These are phyloP conservation scores for Suhomyces canberraensis DNA, from an alignment of 805 yeast species.

Conservation along the genomic window DNA sequence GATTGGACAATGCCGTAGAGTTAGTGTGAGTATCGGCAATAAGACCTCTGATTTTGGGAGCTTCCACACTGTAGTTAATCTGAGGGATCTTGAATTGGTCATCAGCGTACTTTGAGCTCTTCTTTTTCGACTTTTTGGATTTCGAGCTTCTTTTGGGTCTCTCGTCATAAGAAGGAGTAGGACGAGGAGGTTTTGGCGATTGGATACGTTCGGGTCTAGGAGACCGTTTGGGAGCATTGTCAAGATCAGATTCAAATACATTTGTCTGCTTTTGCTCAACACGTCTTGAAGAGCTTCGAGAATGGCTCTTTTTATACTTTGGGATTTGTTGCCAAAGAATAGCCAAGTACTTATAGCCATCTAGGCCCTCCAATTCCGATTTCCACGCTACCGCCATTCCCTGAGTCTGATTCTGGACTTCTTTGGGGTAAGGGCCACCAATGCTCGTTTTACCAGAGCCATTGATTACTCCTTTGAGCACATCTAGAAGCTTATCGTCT, in stretches of 20 bases:
- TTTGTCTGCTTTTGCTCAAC: constrained; percentile 1
- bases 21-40: constrained; percentile 75
- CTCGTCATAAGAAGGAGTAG: constrained; percentile 14
- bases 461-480: constrained; percentile 50
- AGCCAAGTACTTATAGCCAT: constrained; percentile 49
- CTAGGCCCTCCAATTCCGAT: constrained; percentile 47
- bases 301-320: constrained; percentile 12
- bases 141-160: constrained; percentile 9
- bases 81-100: constrained; percentile 60
- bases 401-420: constrained; percentile 47
- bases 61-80: constrained; percentile 65
- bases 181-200: constrained; percentile 20
- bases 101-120: constrained; percentile 36
- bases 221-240: neutral
- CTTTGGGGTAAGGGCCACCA: constrained; percentile 34
- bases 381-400: constrained; percentile 67
- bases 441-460: constrained; percentile 34
- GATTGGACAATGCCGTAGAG: constrained; percentile 65
- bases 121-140: constrained; percentile 4
- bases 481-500: constrained; percentile 65
- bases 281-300: constrained; percentile 2
- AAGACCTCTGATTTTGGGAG: constrained; percentile 63
- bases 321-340: constrained; percentile 46
- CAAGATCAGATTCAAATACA: constrained; percentile 5
- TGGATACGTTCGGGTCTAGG: neutral